A percentile compares a stretch with the other conserved stretches of the same genome.
Conservation (phyloP, 2,329 filamentous ascomycete species). For the Lasiodiplodia sp. region DNA sequence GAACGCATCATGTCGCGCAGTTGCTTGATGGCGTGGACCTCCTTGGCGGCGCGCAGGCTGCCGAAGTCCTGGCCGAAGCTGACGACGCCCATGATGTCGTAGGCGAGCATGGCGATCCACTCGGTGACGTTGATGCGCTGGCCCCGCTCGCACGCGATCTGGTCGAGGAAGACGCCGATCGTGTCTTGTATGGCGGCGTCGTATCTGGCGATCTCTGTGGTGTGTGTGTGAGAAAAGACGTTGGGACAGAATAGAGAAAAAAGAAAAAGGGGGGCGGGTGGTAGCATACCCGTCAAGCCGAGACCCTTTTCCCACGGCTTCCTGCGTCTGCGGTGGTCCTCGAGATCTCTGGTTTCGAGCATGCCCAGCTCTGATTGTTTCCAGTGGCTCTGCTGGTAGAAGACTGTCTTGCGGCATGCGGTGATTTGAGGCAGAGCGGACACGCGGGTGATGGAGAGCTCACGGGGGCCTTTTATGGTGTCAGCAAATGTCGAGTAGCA, state of each 20-base stretch:
- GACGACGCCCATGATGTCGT: constrained; percentile 61
- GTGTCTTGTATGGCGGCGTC: not conserved
- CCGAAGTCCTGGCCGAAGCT: constrained; percentile 55
- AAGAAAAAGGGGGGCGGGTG: not conserved
- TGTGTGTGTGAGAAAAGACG: no score
- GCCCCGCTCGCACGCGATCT: not conserved
- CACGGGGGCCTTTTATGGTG: constrained; percentile 1
- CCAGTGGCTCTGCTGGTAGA: constrained; percentile 41
- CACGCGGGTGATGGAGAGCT: constrained; percentile 29
- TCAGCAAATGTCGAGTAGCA: not conserved
- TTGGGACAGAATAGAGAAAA: no score
- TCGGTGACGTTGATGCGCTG: constrained; percentile 19
- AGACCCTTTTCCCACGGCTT: constrained; percentile 7
- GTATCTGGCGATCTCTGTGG: constrained; percentile 13
- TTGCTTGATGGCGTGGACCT: not conserved
- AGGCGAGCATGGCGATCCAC: constrained; percentile 50
- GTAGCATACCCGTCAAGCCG: not conserved
- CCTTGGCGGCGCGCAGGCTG: not conserved
- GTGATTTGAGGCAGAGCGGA: constrained; percentile 23
- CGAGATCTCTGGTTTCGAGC: not conserved
- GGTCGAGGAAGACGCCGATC: constrained; percentile 16
- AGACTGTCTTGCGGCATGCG: constrained; percentile 41
- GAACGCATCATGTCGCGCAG: not conserved
- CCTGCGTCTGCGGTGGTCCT: constrained; percentile 5
- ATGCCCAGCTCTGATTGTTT: constrained; percentile 32